Evolutionary conservation across 2,329 filamentous ascomycete genomes (phyloP).

Genomic region (Talaromyces sp.): DNA sequence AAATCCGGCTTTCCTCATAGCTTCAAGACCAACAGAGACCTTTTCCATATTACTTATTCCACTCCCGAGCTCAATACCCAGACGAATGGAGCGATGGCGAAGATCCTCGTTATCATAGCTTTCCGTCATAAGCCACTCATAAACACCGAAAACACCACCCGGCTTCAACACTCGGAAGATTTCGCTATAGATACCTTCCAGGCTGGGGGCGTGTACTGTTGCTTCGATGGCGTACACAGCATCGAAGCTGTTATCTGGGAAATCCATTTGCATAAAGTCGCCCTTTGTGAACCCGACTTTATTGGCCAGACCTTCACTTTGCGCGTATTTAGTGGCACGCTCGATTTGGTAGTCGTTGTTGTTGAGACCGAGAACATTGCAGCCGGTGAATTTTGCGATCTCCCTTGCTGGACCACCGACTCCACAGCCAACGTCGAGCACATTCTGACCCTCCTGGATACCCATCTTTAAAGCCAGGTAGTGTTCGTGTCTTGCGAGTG

Average conservation of each 20-base stretch:
- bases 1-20: conserved; percentile 87
- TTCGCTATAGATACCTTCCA: conserved; percentile 90
- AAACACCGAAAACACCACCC: conserved; percentile 94
- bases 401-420: conserved; percentile 92
- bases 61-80: conserved; percentile 92
- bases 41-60: conserved; percentile 98
- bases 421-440: conserved; percentile 96
- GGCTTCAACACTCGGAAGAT: conserved; percentile 97
- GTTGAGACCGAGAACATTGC: conserved; percentile 88
- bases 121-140: conserved; percentile 99
- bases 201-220: conserved; percentile 87
- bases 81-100: conserved; percentile 82
- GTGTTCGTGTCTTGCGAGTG: conserved; percentile 94
- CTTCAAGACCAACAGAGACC: conserved; percentile 75
- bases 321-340: conserved; percentile 79
- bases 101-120: conserved; percentile 87
- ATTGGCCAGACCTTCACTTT: conserved; percentile 75
- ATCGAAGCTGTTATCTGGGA: conserved; percentile 88
- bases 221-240: conserved; percentile 97
- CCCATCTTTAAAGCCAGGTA: conserved; percentile 90
- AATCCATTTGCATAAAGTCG: conserved; percentile 99
- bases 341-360: conserved; percentile 99
- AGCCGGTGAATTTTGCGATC: conserved; percentile 92
- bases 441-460: conserved; percentile 77
- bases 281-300: conserved; percentile 89